phyloP scores from a whole-genome alignment of 371 early-diverging fungal genomes.

The Mortierella sp. region DNA sequence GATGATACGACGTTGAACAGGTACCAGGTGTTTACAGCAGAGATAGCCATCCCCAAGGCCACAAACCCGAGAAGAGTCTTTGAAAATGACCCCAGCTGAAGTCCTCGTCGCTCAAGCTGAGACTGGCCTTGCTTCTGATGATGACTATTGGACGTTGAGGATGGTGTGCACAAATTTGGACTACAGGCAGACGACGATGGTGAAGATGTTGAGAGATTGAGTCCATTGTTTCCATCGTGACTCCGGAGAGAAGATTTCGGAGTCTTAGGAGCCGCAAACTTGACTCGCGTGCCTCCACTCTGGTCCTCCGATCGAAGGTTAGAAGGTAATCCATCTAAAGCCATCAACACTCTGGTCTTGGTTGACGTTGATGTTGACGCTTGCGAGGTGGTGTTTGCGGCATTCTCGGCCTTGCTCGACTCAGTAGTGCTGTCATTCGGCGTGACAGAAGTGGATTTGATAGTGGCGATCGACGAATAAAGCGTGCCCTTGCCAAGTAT shows the following conservation, averaged over 20 bases:
- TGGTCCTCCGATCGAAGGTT: neutral
- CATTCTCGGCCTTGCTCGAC: too few species aligned
- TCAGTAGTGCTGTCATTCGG: too few species aligned
- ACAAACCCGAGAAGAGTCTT: conserved; percentile 18
- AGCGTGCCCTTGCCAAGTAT: neutral
- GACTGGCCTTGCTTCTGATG: neutral
- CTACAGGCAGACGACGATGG: neutral
- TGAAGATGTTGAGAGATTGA: too few species aligned
- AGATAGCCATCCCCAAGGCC: conserved; percentile 27
- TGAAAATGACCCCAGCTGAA: conserved; percentile 2
- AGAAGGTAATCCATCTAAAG: neutral
- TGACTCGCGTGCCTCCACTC: conserved; percentile 13
- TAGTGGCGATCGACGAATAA: neutral
- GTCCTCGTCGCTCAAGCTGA: neutral
- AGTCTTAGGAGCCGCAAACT: conserved; percentile 12
- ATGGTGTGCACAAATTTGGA: too few species aligned
- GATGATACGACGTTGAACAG: conserved; percentile 23
- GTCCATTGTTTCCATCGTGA: neutral
- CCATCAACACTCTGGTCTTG: neutral
- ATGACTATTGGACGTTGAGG: neutral
- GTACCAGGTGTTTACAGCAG: conserved; percentile 40
- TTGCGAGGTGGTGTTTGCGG: neutral
- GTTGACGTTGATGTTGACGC: neutral
- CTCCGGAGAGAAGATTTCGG: neutral
- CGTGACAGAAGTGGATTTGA: neutral